phyloP scores from a whole-genome alignment of 2,329 filamentous ascomycete species.

The Aspergillus sp. region DNA sequence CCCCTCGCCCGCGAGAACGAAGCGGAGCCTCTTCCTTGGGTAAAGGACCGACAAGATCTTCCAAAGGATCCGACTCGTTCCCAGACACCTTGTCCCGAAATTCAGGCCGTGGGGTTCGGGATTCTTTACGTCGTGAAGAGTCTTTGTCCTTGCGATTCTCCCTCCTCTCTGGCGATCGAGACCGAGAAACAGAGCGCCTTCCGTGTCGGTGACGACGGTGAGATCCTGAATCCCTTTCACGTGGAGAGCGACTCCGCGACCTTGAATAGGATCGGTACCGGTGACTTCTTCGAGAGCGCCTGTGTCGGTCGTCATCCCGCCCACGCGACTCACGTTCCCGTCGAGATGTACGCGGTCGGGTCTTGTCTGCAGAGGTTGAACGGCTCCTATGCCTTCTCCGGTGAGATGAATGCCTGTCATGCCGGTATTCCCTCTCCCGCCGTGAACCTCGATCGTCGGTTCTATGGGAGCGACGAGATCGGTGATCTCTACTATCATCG shows the following conservation, averaged over 20 bases:
- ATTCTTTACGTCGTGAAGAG: background rate
- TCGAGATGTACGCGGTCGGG: slow-evolving; percentile 24
- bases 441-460: slow-evolving; percentile 21
- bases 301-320: slow-evolving; percentile 16
- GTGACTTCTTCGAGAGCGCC: slow-evolving; percentile 15
- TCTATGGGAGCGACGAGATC: slow-evolving; percentile 8
- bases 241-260: slow-evolving; percentile 24
- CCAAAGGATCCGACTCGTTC: slow-evolving; percentile 66
- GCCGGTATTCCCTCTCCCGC: slow-evolving; percentile 21
- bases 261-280: slow-evolving; percentile 21
- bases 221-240: slow-evolving; percentile 8
- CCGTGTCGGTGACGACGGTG: slow-evolving; percentile 15
- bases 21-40: slow-evolving; percentile 49
- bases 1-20: slow-evolving; percentile 69
- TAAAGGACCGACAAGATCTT: slow-evolving; percentile 72
- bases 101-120: background rate
- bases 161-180: slow-evolving; percentile 17
- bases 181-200: slow-evolving; percentile 19
- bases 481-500: slow-evolving; percentile 35
- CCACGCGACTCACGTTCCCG: slow-evolving; percentile 23
- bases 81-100: slow-evolving; percentile 14
- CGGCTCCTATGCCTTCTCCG: slow-evolving; percentile 29
- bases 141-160: slow-evolving; percentile 14
- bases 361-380: slow-evolving; percentile 26
- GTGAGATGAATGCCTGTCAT: slow-evolving; percentile 26